phyloP scores from a whole-genome alignment of 108 stramenopile species.

The Pseudonitzschia multiseries region DNA sequence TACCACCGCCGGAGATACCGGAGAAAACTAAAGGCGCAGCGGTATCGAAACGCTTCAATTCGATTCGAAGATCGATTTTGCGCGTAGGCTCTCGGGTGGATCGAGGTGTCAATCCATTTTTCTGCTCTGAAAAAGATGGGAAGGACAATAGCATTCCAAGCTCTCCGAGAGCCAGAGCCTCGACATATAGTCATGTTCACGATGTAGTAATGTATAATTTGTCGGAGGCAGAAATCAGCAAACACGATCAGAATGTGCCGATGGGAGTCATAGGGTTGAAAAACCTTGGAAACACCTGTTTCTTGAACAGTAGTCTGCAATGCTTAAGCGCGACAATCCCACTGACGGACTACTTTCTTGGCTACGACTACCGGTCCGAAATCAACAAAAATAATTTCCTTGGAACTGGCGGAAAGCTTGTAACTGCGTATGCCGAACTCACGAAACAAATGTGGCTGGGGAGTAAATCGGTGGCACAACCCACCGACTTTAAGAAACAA shows the following conservation, averaged over 20 bases:
- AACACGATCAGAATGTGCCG: slow-evolving; percentile 38
- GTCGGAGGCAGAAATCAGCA: slow-evolving; percentile 32
- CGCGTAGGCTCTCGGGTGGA: slow-evolving; percentile 23
- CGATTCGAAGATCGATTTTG: slow-evolving; percentile 19
- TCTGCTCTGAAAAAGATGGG: not conserved
- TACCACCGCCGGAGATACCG: not conserved
- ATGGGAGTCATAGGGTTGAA: slow-evolving; percentile 84
- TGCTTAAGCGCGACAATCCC: slow-evolving; percentile 85
- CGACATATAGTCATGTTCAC: slow-evolving; percentile 50
- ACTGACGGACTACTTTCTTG: slow-evolving; percentile 91
- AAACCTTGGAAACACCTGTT: slow-evolving; percentile 98
- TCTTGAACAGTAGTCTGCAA: slow-evolving; percentile 91
- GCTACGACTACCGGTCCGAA: slow-evolving; percentile 74
- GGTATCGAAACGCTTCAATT: slow-evolving; percentile 19
- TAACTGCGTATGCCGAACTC: slow-evolving; percentile 77
- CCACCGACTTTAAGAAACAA: slow-evolving; percentile 64
- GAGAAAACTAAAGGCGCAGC: not conserved
- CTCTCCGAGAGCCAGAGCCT: slow-evolving; percentile 36
- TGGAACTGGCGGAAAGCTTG: slow-evolving; percentile 82
- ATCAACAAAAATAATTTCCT: slow-evolving; percentile 89
- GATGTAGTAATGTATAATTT: slow-evolving; percentile 44
- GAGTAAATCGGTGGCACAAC: slow-evolving; percentile 33
- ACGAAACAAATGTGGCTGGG: slow-evolving; percentile 88
- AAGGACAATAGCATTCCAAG: slow-evolving; percentile 2
- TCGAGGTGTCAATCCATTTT: slow-evolving; percentile 8